Conservation (phyloP, 2,329 filamentous ascomycete genomes). For the Purpureocillium takamizusanense region DNA sequence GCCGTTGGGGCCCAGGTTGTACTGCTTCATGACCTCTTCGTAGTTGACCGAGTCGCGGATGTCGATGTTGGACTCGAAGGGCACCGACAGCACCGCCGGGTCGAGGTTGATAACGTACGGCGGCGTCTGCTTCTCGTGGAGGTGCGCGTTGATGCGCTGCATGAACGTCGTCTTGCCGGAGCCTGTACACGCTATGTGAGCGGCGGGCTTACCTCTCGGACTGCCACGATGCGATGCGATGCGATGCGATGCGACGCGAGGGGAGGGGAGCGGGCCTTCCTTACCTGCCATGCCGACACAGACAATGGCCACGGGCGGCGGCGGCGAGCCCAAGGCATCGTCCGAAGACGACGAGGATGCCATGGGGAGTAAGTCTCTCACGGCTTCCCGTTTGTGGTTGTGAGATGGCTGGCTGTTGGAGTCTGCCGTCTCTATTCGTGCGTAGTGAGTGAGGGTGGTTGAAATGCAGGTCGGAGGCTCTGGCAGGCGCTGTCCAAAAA, state of each 20-base stretch:
- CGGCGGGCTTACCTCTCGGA: too few species aligned
- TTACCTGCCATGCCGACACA: slow-evolving; percentile 93
- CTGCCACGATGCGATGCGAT: too few species aligned
- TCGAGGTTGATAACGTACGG: slow-evolving; percentile 98
- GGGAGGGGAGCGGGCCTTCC: background rate
- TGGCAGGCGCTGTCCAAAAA: too few species aligned
- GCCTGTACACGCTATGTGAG: slow-evolving; percentile 36
- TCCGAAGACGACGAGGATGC: slow-evolving; percentile 20
- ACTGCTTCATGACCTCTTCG: slow-evolving; percentile 99
- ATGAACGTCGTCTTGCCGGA: slow-evolving; percentile 99
- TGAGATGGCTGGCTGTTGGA: background rate
- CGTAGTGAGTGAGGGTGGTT: background rate
- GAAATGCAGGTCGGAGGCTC: too few species aligned
- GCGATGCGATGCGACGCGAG: too few species aligned
- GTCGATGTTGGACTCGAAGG: slow-evolving; percentile 96
- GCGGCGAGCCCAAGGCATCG: slow-evolving; percentile 13
- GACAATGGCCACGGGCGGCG: slow-evolving; percentile 51
- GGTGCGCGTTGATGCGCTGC: slow-evolving; percentile 91
- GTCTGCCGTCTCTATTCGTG: background rate
- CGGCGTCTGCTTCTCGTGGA: slow-evolving; percentile 69
- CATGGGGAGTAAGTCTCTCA: slow-evolving; percentile 12
- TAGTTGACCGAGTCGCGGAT: slow-evolving; percentile 99
- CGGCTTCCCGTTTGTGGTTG: background rate
- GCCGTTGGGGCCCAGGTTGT: slow-evolving; percentile 93
- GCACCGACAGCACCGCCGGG: slow-evolving; percentile 84